Base-by-base conservation (phyloP, 2,329 filamentous ascomycete genomes). In the Apiospora malaysiana region DNA sequence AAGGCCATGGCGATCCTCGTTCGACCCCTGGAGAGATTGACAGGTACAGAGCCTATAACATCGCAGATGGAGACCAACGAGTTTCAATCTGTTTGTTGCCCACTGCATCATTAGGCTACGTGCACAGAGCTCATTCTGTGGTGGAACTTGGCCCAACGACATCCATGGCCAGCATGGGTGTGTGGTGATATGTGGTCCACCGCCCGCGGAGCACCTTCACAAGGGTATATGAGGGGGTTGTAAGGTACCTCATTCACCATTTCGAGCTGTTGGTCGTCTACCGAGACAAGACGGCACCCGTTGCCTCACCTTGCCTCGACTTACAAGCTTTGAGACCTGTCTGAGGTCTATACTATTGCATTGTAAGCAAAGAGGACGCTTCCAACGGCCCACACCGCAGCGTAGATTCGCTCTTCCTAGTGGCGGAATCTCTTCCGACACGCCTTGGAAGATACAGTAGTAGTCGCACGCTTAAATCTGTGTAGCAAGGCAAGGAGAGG, bases 11-110 rank as follows among this genome's bases (percentile, higher is more conserved):
- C 56, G 32, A 63, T 63, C 56, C 56, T 63, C 21, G 56, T 63
- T 21, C 56, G 56, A n/a, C 56, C 56, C 56, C 32, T 63, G 56
- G 56, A n/a, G 32, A 63, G 56, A 37, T 63, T 63, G 56, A 63
- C 56, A 63, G 56, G 56, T n/a, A 63, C 56, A 63, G 56, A 21
- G 40, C 27, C 56, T 63, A 40, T 40, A 8, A 32, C 10, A 63
- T 63, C 32, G 18, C 56, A n/a, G 56, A 63, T 18, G 4, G 32
- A 16, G 42, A 32, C 21, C 21, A 63, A 37, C 7, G 49, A 32
- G 25, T 56, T 14, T 32, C 49, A 56, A 63, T 40, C 14, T 40
- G 56, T 63, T 63, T 63, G 56, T 40, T 63, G 32, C 40, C 18
- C 27, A 27, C 51, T 59, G 27, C 51, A 59, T 59, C 21, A 63